Evolutionary conservation across 371 early-diverging fungal genomes (phyloP), one percentile per base, ranked within the genome.

Genomic region (Capillidium heterosporum): DNA sequence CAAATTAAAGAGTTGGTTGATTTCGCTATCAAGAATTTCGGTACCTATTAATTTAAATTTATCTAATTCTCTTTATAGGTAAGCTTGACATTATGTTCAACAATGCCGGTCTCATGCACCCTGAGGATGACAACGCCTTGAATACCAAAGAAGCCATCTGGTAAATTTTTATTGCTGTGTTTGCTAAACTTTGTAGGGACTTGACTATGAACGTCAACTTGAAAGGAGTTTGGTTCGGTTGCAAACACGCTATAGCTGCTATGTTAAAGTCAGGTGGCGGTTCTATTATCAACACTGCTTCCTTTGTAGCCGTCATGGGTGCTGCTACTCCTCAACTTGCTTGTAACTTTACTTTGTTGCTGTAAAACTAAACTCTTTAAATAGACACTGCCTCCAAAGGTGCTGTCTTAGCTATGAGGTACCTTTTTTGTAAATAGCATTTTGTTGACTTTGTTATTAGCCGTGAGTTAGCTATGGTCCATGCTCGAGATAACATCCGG

Each of bases 211-310:
- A 84, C 56, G 83, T 88, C 64, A 88, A 88, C 65, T 86, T 87
- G 49, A 90, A 90, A 65, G 89, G 91, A 32, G 91, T 90, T n/a
- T 90, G 87, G 87, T 88, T 67, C 65, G 91, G 91, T 23, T 85
- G 84, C 69, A 84, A 84, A 61, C 73, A 88, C 59, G 87, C 79
- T 48, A 85, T 90, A 57, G 68, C 82, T 52, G 85, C 85, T 51
- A 74, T 89, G 75, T 75, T 84, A 32, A 76, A 74, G 13, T 76
- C 74, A 24, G 31, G 27, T 2, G 75, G 75, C 55, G 88, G 87
- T 2, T 77, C 77, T n/a, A 75, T 90, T 63, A 88, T 90, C 71
- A 90, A 90, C 67, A 87, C 85, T 1, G 87, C 88, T 27, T 80
- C 81, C 57, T 87, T 87, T 63, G 87, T 90, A 10, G 88, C 85